Conservation (phyloP, 2,329 filamentous ascomycete species). For the Colletotrichum somersetense region DNA sequence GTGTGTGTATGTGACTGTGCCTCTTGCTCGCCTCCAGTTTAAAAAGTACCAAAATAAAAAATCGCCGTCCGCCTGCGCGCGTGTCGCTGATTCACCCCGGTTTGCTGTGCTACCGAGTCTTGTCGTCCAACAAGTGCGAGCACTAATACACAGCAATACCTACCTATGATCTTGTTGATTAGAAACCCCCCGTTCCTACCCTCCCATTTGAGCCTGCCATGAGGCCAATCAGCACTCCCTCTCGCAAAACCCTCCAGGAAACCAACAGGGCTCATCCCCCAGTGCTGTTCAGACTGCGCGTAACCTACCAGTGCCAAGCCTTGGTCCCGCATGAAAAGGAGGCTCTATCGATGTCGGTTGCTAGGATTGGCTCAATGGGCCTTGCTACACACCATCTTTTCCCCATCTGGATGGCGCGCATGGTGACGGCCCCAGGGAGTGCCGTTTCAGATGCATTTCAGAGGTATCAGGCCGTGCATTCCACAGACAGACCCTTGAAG, state of each 20-base stretch:
- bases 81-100: constrained; percentile 18
- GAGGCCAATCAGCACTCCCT: constrained; percentile 1
- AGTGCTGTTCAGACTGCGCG: not conserved
- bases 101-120: constrained; percentile 12
- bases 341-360: constrained; percentile 27
- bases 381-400: constrained; percentile 39
- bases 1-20: not conserved
- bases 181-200: not conserved
- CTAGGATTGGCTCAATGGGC: constrained; percentile 42
- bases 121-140: constrained; percentile 29
- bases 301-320: constrained; percentile 25
- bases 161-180: not conserved
- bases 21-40: not conserved
- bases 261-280: constrained; percentile 8
- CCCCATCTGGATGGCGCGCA: constrained; percentile 42
- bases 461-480: constrained; percentile 45
- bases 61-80: constrained; percentile 21
- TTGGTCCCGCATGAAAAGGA: constrained; percentile 22
- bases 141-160: not conserved
- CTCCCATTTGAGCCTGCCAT: constrained; percentile 25
- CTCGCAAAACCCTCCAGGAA: not conserved
- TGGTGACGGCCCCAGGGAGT: constrained; percentile 46
- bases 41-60: not conserved
- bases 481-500: constrained; percentile 10
- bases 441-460: constrained; percentile 55